These are phyloP conservation scores for Ophiostoma sp. DNA, from an alignment of 2,329 filamentous ascomycete genomes.

Conservation along the genomic window DNA sequence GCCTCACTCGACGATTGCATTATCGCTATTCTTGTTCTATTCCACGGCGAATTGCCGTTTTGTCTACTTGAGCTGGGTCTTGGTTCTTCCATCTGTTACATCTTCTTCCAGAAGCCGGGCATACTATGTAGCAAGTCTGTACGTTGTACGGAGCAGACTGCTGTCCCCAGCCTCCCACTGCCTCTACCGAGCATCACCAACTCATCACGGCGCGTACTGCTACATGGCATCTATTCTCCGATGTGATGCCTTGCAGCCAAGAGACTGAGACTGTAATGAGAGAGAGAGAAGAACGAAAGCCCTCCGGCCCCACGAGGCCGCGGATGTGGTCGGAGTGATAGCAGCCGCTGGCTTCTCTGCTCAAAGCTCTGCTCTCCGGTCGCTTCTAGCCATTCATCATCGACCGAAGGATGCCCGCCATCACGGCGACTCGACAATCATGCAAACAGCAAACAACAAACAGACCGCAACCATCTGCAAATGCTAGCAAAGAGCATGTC, in stretches of 20 bases:
- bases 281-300: no score
- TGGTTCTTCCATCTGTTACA: neutral
- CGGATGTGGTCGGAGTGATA: neutral
- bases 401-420: neutral
- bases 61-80: neutral
- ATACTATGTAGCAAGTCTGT: no score
- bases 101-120: conserved; percentile 8
- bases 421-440: conserved; percentile 6
- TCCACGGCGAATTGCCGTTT: neutral
- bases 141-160: no score
- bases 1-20: neutral
- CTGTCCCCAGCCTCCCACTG: no score
- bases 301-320: neutral
- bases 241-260: neutral
- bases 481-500: neutral
- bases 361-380: neutral
- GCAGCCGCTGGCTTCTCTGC: neutral
- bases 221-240: conserved; percentile 3
- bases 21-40: neutral
- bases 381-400: neutral
- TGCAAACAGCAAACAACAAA: neutral
- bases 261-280: no score
- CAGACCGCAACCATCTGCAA: neutral
- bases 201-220: neutral
- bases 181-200: no score